Evolutionary conservation across 2,329 filamentous ascomycete species (phyloP), one percentile per base, ranked within the genome.

Genomic region (Venturia effusa): DNA sequence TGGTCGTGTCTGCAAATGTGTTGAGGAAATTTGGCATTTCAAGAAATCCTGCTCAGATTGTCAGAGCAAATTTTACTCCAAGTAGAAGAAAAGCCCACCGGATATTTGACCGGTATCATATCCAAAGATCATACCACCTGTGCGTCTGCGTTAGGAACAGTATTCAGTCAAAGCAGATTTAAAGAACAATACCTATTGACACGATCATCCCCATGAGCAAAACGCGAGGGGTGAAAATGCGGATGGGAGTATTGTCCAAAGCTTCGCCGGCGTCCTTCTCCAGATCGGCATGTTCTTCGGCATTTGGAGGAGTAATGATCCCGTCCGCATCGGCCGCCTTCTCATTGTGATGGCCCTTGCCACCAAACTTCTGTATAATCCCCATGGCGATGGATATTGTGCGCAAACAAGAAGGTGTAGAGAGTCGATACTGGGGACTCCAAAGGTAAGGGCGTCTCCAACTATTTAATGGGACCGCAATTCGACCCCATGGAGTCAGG

Each of bases 91-190:
- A 39, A 24, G 32, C 45, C 6, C 54, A 54, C 45, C 61, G 22
- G 62, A 64, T 13, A 64, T 64, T 61, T 65, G 43, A 64, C 64
- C 64, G 22, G 64, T 65, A 39, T 65, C 64, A 54, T 64, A 65
- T 30, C 64, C 64, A 51, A 65, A 65, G 41, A 65, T 65, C 32
- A 65, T 2, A 51, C 45, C 45, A 17, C 51, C 51, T 57, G n/a
- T n/a, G 5, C 11, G 7, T 8, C n/a, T 1, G n/a, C 34, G 22
- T 51, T 34, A 43, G 40, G 8, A 27, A 37, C 19, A 17, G 55
- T 59, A 13, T n/a, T 10, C 8, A 17, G 10, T 17, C 2, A 61
- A 41, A 1, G 37, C 1, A 19, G 15, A n/a, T n/a, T n/a, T n/a
- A n/a, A n/a, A 11, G 13, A 32, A 34, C 4, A 45, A 19, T 57